phyloP scores from a whole-genome alignment of 2,329 filamentous ascomycete genomes.

The Phyllosticta citribraziliensis region DNA sequence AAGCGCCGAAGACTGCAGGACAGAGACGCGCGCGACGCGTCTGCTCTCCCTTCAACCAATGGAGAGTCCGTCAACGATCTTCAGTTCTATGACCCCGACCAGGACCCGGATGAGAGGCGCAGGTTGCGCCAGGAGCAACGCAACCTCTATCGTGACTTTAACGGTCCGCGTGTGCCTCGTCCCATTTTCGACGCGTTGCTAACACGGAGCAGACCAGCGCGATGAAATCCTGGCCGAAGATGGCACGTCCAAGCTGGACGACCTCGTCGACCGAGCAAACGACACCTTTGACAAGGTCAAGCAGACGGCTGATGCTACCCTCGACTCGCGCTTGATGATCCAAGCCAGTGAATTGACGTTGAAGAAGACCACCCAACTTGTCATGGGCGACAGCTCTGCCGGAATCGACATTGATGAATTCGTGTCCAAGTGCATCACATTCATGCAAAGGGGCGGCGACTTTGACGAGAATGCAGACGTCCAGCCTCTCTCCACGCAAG shows the following conservation, averaged over 20 bases:
- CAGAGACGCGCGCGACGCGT: conserved; percentile 14
- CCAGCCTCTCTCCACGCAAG: conserved; percentile 39
- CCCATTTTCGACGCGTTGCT: conserved; percentile 2
- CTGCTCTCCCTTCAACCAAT: conserved; percentile 1
- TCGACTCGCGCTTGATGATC: conserved; percentile 81
- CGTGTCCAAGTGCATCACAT: conserved; percentile 78
- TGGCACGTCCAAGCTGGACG: conserved; percentile 40
- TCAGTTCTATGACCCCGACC: conserved; percentile 68
- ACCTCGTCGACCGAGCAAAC: conserved; percentile 56
- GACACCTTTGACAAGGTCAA: conserved; percentile 58
- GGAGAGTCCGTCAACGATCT: conserved; percentile 8
- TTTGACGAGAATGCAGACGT: conserved; percentile 37
- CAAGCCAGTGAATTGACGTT: conserved; percentile 70
- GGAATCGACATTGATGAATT: conserved; percentile 88
- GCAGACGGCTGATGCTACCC: conserved; percentile 81
- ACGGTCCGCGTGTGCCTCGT: conserved; percentile 36
- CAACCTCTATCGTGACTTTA: conserved; percentile 51
- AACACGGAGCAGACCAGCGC: conserved; percentile 50
- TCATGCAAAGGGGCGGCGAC: conserved; percentile 61
- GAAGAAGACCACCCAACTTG: conserved; percentile 65
- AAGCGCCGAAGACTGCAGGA: conserved; percentile 39
- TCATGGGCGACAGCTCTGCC: conserved; percentile 60
- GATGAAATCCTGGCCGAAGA: conserved; percentile 60
- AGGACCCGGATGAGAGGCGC: conserved; percentile 64
- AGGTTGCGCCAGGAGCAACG: conserved; percentile 60